Evolutionary conservation across 805 yeast genomes (phyloP), one percentile per base, ranked within the genome.

Genomic region (Kluyveromyces aestuarii): DNA sequence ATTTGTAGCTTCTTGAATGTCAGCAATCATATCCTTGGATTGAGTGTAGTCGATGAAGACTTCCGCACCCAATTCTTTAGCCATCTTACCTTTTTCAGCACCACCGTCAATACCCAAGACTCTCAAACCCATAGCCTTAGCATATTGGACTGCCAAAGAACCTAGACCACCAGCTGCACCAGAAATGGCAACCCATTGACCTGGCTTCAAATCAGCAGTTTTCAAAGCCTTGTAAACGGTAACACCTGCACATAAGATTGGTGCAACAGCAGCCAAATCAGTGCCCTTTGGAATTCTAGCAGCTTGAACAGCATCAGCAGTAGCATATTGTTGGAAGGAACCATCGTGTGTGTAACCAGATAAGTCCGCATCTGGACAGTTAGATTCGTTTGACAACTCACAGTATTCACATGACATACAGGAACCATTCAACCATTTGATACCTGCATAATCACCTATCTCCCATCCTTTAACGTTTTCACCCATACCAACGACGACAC

Each of bases 111-210:
- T 81, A 56, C 78, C 88, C 37, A 83, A 57, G 43, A 82, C 86
- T 72, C 77, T 76, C 68, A 72, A 72, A 60, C 90, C 91, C 84
- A 82, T 77, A 52, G 87, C 87, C 57, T 68, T 75, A 53, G 87
- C 89, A 69, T 81, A 84, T 70, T 84, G 89, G 58, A 83, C 72
- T 48, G 87, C 88, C 55, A 84, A 69, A 38, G 87, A 72, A 62
- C 90, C 91, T 67, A 84, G 75, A 62, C 91, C 90, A 66, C 90
- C 90, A 67, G 80, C 86, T 53, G 88, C 89, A 71, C 91, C 90
- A 49, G 87, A 79, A 51, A 84, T 72, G 52, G 80, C 79, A 55
- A 82, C 84, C 82, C 84, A 83, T 67, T 84, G 80, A 62, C 91
- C 89, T 19, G 89, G 73, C 44, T 54, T 52, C 50, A 76, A 62